Conservation (phyloP, 2,329 filamentous ascomycete genomes). For the Epichloe coenophiala region DNA sequence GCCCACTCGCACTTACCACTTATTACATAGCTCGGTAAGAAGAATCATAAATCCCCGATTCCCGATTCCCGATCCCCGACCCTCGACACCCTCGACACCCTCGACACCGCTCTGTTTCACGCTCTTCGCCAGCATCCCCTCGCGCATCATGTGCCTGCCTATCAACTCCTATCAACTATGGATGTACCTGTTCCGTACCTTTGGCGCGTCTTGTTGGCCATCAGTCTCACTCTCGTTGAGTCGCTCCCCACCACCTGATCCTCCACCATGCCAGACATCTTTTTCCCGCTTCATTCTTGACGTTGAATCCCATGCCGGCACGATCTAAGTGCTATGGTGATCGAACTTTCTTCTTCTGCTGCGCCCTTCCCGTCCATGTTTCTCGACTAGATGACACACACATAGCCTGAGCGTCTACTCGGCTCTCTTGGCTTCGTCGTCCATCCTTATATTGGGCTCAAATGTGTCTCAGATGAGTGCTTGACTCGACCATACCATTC, state of each 20-base stretch:
- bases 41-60: not conserved
- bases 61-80: not conserved
- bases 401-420: not conserved
- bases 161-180: not conserved
- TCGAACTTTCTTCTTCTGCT: not conserved
- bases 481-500: slow-evolving; percentile 8
- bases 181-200: not conserved
- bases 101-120: not conserved
- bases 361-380: not conserved
- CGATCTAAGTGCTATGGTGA: not conserved
- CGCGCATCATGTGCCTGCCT: not conserved
- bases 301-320: not conserved
- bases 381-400: not conserved
- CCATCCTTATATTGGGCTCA: slow-evolving; percentile 9
- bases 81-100: not conserved
- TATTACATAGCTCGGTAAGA: not conserved
- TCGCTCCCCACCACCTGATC: not conserved
- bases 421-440: slow-evolving; percentile 3
- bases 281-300: not conserved
- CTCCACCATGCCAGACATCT: not conserved
- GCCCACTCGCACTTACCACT: not conserved
- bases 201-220: not conserved
- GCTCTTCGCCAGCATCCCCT: not conserved
- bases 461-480: slow-evolving; percentile 12
- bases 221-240: not conserved